A percentile compares a stretch with the other conserved stretches of the same genome.
These are phyloP conservation scores for Lavandula angustifolia DNA, from an alignment of 257 asterid genomes.

Conservation along the genomic window DNA sequence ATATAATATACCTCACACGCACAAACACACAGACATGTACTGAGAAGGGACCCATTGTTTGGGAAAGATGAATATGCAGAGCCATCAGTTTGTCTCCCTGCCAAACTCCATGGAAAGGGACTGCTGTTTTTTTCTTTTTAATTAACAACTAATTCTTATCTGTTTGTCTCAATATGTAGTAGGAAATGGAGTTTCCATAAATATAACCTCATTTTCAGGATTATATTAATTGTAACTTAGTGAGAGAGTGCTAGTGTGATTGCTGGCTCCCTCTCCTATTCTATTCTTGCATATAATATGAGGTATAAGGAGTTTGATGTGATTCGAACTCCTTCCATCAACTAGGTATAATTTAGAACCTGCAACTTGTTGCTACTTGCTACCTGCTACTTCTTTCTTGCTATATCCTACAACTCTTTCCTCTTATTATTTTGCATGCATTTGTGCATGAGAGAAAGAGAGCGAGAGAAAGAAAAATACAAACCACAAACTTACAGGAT, in stretches of 20 bases:
- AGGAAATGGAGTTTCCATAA: constrained; percentile 23
- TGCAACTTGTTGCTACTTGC: too few species aligned
- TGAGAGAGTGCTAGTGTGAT: background rate
- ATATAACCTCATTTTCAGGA: constrained; percentile 36
- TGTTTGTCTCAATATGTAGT: constrained; percentile 28
- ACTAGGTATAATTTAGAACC: too few species aligned
- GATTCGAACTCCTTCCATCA: too few species aligned
- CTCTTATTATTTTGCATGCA: background rate
- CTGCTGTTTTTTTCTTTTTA: constrained; percentile 14
- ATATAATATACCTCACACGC: background rate
- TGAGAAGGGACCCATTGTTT: constrained; percentile 51
- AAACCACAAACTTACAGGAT: too few species aligned
- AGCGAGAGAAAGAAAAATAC: background rate
- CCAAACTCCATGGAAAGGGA: constrained; percentile 43
- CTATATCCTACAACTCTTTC: background rate
- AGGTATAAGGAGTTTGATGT: too few species aligned
- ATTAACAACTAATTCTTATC: constrained; percentile 16
- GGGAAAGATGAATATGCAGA: constrained; percentile 48
- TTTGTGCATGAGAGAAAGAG: background rate
- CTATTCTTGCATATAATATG: too few species aligned
- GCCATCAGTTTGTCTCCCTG: constrained; percentile 49
- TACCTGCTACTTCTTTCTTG: background rate
- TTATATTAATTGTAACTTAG: constrained; percentile 24
- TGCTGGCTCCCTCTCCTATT: too few species aligned
- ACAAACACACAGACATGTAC: constrained; percentile 30